phyloP scores from a whole-genome alignment of 305 asterid species.

The Solanum aculeatissimum region DNA sequence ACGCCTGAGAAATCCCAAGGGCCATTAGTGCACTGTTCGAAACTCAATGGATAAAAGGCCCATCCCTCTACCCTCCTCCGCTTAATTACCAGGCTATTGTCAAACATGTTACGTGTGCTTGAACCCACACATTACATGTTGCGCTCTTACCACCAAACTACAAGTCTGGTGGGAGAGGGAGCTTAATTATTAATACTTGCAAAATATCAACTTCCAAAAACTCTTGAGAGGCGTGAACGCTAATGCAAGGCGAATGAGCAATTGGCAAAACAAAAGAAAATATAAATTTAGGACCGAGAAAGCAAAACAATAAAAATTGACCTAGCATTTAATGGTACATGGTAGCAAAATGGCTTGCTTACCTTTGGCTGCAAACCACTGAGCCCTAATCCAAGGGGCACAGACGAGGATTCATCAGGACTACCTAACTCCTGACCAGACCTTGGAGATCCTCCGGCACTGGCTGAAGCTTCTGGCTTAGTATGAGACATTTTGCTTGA shows the following conservation, averaged over 20 bases:
- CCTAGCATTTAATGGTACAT: not conserved
- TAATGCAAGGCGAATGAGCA: not conserved
- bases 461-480: not conserved
- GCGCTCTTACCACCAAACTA: not conserved
- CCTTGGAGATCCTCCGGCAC: constrained; percentile 17
- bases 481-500: constrained; percentile 5
- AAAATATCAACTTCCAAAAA: not conserved
- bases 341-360: not conserved
- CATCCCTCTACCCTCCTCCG: not conserved
- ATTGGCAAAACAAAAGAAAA: not conserved
- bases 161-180: not conserved
- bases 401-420: constrained; percentile 27
- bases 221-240: not conserved
- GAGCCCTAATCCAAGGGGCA: constrained; percentile 76
- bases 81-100: not conserved
- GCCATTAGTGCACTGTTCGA: not conserved
- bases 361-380: constrained; percentile 83
- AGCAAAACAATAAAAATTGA: not conserved
- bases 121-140: not conserved
- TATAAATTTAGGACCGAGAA: not conserved
- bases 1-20: not conserved
- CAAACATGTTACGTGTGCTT: not conserved
- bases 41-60: not conserved
- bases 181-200: not conserved
- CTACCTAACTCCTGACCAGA: constrained; percentile 20